Base-by-base conservation (phyloP, 2,329 filamentous ascomycete genomes). In the Alternaria sp. region DNA sequence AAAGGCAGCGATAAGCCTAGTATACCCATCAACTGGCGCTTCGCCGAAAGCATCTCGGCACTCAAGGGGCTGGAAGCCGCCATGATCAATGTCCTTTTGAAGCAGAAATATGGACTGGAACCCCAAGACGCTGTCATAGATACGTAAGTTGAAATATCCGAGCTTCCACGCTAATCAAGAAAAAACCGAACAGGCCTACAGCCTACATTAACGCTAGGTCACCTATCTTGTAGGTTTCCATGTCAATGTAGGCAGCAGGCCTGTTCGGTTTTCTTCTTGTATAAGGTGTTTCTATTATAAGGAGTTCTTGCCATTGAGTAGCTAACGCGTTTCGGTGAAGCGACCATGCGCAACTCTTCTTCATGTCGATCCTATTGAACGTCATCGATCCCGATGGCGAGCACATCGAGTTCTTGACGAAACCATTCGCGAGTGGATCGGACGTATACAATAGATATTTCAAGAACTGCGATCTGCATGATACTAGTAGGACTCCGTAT, bases 1-100 rank as follows among this genome's bases (percentile, higher is more conserved):
- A 78, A 81, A 23, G 85, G 85, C 5, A 76, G 69, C 15, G 69
- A 78, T 23, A 71, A 73, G 26, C 85, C 85, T 0, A 83, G 77
- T 47, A 80, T 87, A 10, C 84, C 85, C 0, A 84, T 88, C 71
- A 87, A 86, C 55, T 88, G 86, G 86, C 80, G 85, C 3, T 86
- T 87, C 55, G 85, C 86, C 3, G 86, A 87, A 70, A 86, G 84
- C 50, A 82, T 86, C 1, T 80, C 84, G 0, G 77, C 84, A 2
- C 66, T 87, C 26, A 86, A 86, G 68, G 84, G 76, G 1, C 72
- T 85, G 18, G 84, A 86, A 68, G 84, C 84, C 9, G 79, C 80
- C 0, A 77, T 86, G 65, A 66, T 86, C 26, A 82, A 81, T 51
- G 77, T 78, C 1, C 71, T 87, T 10, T 58, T 86, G 8, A 78